These are phyloP conservation scores for Fusarium nisikadoi DNA, from an alignment of 2,329 filamentous ascomycete genomes.

Conservation along the genomic window DNA sequence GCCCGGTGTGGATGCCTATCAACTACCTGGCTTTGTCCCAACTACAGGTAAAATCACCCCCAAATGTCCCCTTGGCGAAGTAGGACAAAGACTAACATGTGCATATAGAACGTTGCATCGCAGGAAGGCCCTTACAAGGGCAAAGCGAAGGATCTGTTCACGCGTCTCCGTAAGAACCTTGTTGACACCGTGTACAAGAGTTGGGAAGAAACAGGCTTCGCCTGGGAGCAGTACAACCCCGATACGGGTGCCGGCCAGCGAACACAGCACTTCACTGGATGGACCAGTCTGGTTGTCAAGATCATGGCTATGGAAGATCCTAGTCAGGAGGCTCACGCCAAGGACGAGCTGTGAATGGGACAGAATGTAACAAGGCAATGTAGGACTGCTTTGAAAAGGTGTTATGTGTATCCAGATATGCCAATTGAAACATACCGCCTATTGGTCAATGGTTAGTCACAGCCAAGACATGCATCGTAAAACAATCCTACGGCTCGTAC, in stretches of 20 bases:
- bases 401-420: slow-evolving; percentile 12
- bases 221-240: slow-evolving; percentile 98
- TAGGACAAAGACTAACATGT: slow-evolving; percentile 45
- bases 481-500: slow-evolving; percentile 16
- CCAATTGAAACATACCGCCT: not conserved
- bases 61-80: not conserved
- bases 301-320: slow-evolving; percentile 94
- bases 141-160: slow-evolving; percentile 79
- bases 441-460: slow-evolving; percentile 6
- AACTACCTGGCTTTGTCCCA: slow-evolving; percentile 88
- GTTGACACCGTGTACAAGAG: slow-evolving; percentile 88
- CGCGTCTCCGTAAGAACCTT: slow-evolving; percentile 80
- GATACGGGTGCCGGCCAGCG: slow-evolving; percentile 93
- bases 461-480: slow-evolving; percentile 15
- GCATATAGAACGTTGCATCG: slow-evolving; percentile 67
- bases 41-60: slow-evolving; percentile 72
- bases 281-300: slow-evolving; percentile 98
- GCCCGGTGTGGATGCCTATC: slow-evolving; percentile 94
- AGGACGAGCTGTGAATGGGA: slow-evolving; percentile 60
- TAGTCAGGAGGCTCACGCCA: slow-evolving; percentile 45
- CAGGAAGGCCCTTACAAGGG: slow-evolving; percentile 74
- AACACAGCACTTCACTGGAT: slow-evolving; percentile 97
- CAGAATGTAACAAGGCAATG: not conserved
- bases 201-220: slow-evolving; percentile 93
- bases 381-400: slow-evolving; percentile 3